Base-by-base conservation (phyloP, 2,329 filamentous ascomycete species). In the Epichloe brachyelytri region DNA sequence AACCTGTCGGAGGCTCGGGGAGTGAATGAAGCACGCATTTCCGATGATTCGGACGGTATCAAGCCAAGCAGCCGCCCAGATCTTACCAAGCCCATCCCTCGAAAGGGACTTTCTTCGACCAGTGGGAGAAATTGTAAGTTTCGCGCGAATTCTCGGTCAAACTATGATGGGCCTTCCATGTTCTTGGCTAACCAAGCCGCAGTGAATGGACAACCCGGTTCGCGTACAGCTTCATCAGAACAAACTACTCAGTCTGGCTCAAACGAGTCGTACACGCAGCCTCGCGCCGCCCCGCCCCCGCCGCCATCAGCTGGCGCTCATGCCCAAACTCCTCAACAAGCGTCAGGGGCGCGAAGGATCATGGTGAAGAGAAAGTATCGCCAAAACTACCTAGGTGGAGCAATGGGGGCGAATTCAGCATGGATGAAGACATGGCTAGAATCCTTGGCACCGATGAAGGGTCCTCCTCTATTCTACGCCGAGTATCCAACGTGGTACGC, bases 391-490 rank as follows among this genome's bases (percentile, higher is more conserved):
- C 85, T 57, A 77, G 83, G 60, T 87, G 79, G 79, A 95, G 85
- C 66, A 77, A 79, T 43, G 88, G 87, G 49, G 88, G 83, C 50
- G 89, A 95, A 57, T 93, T 96, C 62, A 93, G 86, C 53, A 82
- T 95, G 83, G 91, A 97, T 57, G 90, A 96, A 66, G 93, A 97
- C 63, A 88, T 96, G 80, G 86, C 87, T 50, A 84, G 90, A 52
- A 91, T 96, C 52, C 74, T 95, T 53, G 85, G 82, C 40, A 83
- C 80, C 19, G 88, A 91, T 54, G 86, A 89, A 63, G 75, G 77
- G 43, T 84, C 82, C 34, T 83, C 87, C 26, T 91, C 87, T 1
- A 86, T 96, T 54, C 73, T 97, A 55, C 86, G 88, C 52, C 82
- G 88, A 49, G 86, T 96, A 40, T 97, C 93, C 7, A 95, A 95